Base-by-base conservation (phyloP, 495 filamentous ascomycete species). In the Penicillium canariense region DNA sequence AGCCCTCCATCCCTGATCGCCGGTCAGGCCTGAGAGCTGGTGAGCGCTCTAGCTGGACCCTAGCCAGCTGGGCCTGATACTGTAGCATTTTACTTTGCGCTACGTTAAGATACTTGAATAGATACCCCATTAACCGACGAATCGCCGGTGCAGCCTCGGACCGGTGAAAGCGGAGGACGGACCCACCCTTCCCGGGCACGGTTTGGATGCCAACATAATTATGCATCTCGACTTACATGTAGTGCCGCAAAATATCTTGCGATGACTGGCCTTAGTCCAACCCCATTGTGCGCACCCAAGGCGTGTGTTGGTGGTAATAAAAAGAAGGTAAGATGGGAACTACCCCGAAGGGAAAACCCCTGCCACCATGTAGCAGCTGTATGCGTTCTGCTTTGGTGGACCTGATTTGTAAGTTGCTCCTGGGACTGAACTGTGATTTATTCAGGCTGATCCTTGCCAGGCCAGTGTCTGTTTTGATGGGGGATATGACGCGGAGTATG, bases 41-140 rank as follows among this genome's bases (percentile, higher is more conserved):
- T 20, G 81, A 86, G 63, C 78, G 80, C 55, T 79, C 74, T 27
- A 86, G 83, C 54, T 96, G 89, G 89, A 92, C 89, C 15, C 67
- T 96, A 56, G 90, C 88, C 5, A 74, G 83, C 30, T 96, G 89
- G 88, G 89, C 84, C 45, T 86, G 63, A 77, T 39, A 17, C 38
- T 62, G 55, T 59, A 62, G n/a, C 50, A 65, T 44, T 44, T 52
- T 31, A 27, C 9, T 38, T 28, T 51, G 35, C 44, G 31, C 44
- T 48, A 55, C 26, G 36, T 43, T 25, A 51, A 43, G 34, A 40
- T 32, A 48, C 25, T 38, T 43, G 17, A 48, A 55, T 49, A 59
- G 60, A 62, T 62, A 59, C 60, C 56, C 60, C 31, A 28, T 48
- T 22, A 28, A 20, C 30, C 28, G 27, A 20, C 8, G 11, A 10